Evolutionary conservation across 345 rosid genomes (phyloP), one percentile per base, ranked within the genome.

Genomic region (Corymbia maculata): DNA sequence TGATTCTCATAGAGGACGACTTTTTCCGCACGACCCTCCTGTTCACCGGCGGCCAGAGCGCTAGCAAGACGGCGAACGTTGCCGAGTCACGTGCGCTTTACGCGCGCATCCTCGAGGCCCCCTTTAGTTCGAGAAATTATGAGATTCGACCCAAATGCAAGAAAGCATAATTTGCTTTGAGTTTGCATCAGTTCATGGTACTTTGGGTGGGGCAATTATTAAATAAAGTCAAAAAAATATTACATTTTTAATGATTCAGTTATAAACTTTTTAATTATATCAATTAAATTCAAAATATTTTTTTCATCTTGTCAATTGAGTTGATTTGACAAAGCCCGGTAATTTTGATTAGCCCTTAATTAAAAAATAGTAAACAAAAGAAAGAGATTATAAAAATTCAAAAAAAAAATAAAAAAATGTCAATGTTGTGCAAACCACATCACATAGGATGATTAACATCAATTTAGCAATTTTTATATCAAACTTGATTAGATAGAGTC

Each of bases 161-260:
- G 45, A 32, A 32, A 68, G 12, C 2, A 6, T 8, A 19, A 32
- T 6, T 36, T 1, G 0, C 1, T 1, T 16, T 7, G 11, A 32
- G 45, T 11, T 66, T n/a, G 42, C 5, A 66, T 30, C 42, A 0
- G 1, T 30, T 10, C 2, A 0, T 30, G 42, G 7, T n/a, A 3
- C 30, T 14, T 14, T 30, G 42, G 14, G 7, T 4, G 13, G 61
- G 13, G 8, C 1, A 2, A 9, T 36, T 55, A 55, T 8, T 5
- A 55, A 22, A 55, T 36, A 55, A 55, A 22, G 6, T 55, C 0
- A 0, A 0, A 22, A 55, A 55, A 9, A 4, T 55, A 55, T 55
- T 55, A 1, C 28, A 9, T 0, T 8, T 22, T 28, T 55, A 0
- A 0, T 2, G 1, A 55, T 55, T 55, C 6, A 9, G 0, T 9